Evolutionary conservation across 306 rosid species (phyloP), one percentile per base, ranked within the genome.

Genomic region (Pueraria montana): DNA sequence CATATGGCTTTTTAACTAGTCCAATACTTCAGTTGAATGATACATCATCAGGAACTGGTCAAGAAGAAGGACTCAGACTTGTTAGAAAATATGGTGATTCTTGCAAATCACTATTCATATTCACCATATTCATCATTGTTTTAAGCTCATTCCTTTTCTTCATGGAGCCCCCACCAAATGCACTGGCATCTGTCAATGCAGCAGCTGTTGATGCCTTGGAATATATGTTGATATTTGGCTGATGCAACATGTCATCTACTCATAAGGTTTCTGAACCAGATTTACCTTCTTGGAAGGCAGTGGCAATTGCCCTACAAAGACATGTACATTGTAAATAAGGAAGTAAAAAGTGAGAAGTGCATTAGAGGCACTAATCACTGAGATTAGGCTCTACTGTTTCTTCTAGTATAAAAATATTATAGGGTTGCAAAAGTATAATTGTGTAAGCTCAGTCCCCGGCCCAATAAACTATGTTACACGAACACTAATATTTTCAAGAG

Each of bases 41-140:
- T 72, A 70, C 93, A 77, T 85, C 90, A 72, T 78, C 93, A 17
- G 52, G 80, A 56, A 80, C 72, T 36, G 87, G 91, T 10, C 92
- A 79, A 84, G 90, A 94, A 79, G 93, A 93, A 87, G 94, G 94
- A 72, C 87, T 95, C 32, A 82, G 90, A 80, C 89, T 95, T 9
- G 91, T 89, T 32, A 84, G 87, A 38, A 87, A 87, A 72, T 63
- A 84, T 76, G 91, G 92, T n/a, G 83, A 85, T 88, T 90, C 97
- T 27, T 87, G 89, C 76, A 95, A 86, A 83, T 89, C 99, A 66
- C 78, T 92, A 4, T 18, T 87, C 24, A 80, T 89, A 38, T 95
- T 93, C 83, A 59, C 90, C 63, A 69, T 91, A 27, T 93, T 91
- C 89, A 79, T 90, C 72, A 12, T 88, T 77, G 86, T 55, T 62